phyloP scores from a whole-genome alignment of 768 basidiomycete genomes.

The Termitomyces sp. region DNA sequence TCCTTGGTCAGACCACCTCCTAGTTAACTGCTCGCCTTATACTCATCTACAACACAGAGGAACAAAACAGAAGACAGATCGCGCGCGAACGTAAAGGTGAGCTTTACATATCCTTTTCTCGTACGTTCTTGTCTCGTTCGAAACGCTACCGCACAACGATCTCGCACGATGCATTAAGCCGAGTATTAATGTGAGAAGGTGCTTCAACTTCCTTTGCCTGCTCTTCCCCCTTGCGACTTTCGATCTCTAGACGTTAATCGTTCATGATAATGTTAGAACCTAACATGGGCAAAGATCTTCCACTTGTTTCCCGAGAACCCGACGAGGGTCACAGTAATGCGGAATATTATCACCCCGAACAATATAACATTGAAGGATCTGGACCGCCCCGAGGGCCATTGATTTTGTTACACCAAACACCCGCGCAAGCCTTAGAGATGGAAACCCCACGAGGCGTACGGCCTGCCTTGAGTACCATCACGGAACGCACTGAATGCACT shows the following conservation, averaged over 20 bases:
- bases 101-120: slow-evolving; percentile 27
- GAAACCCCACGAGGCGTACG: slow-evolving; percentile 21
- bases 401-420: slow-evolving; percentile 44
- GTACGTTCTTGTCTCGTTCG: slow-evolving; percentile 23
- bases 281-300: slow-evolving; percentile 12
- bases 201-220: slow-evolving; percentile 36
- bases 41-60: slow-evolving; percentile 40
- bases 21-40: slow-evolving; percentile 1
- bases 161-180: slow-evolving; percentile 13
- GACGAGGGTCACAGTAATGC: slow-evolving; percentile 12
- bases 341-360: slow-evolving; percentile 17
- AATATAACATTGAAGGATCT: slow-evolving; percentile 13
- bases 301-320: slow-evolving; percentile 14
- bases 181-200: slow-evolving; percentile 48
- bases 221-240: slow-evolving; percentile 9
- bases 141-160: slow-evolving; percentile 11
- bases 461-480: slow-evolving; percentile 55
- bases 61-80: slow-evolving; percentile 55
- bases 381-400: slow-evolving; percentile 47
- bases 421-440: slow-evolving; percentile 25
- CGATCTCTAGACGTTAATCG: slow-evolving; percentile 4
- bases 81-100: slow-evolving; percentile 84
- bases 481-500: slow-evolving; percentile 61
- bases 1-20: slow-evolving; percentile 52
- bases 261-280: slow-evolving; percentile 6